These are phyloP conservation scores for Arachis monticola DNA, from an alignment of 331 rosid species.

Conservation along the genomic window DNA sequence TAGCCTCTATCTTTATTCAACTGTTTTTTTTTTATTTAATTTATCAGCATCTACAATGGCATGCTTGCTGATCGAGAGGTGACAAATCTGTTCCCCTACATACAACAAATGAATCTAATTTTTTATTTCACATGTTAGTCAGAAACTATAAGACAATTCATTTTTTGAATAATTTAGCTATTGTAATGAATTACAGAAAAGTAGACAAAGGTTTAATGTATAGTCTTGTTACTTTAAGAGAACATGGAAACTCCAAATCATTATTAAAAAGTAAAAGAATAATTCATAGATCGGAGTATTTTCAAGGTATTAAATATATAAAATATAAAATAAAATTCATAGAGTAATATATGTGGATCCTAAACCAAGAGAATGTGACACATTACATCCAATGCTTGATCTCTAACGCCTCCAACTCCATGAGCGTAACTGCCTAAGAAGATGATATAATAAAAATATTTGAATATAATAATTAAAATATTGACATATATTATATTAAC, in stretches of 20 bases:
- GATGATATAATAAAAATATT: no score
- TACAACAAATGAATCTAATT: background rate
- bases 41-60: background rate
- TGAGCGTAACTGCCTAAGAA: no score
- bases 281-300: no score
- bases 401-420: background rate
- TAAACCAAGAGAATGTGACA: slow-evolving; percentile 8
- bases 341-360: slow-evolving; percentile 6
- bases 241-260: no score
- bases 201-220: background rate
- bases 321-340: no score
- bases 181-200: background rate
- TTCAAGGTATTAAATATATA: no score
- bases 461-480: no score
- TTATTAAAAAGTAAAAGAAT: no score
- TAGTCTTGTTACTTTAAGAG: background rate
- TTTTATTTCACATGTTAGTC: background rate
- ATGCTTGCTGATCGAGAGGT: background rate
- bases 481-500: no score
- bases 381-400: slow-evolving; percentile 21
- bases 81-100: background rate
- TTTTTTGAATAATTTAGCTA: background rate
- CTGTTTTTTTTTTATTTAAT: background rate
- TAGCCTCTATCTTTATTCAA: background rate
- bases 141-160: background rate